Evolutionary conservation across 208 protist species (phyloP).

Genomic region (Acanthamoeba royreba): DNA sequence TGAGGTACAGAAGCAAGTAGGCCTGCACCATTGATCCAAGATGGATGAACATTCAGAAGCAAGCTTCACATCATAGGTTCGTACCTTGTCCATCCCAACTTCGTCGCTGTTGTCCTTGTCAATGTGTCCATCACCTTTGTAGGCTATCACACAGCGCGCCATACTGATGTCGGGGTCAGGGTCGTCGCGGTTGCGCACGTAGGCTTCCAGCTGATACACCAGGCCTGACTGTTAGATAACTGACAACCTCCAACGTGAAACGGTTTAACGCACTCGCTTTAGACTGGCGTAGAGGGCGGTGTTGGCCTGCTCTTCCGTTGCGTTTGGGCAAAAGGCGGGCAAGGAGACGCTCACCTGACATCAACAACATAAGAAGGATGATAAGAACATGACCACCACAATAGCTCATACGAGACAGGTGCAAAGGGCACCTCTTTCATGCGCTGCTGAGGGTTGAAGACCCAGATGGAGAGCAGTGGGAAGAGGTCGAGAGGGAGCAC

Average conservation of each 20-base stretch:
- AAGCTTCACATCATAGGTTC: too few species aligned
- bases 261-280: neutral
- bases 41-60: neutral
- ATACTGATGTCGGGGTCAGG: neutral
- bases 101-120: neutral
- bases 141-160: neutral
- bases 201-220: neutral
- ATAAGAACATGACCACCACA: neutral
- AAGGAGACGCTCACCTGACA: neutral
- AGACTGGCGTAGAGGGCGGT: neutral
- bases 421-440: neutral
- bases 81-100: neutral
- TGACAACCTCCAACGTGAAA: neutral
- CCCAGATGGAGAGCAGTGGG: neutral
- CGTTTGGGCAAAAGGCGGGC: neutral
- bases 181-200: neutral
- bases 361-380: neutral
- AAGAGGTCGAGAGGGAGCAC: neutral
- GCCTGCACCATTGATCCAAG: neutral
- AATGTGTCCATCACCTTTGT: neutral
- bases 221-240: neutral
- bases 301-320: neutral
- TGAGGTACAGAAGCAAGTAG: neutral
- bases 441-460: neutral
- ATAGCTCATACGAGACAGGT: neutral